A percentile compares a stretch with the other conserved stretches of the same genome.
Evolutionary conservation across 1,139 yeast genomes (phyloP).

Genomic region (Protomyces pachydermus): DNA sequence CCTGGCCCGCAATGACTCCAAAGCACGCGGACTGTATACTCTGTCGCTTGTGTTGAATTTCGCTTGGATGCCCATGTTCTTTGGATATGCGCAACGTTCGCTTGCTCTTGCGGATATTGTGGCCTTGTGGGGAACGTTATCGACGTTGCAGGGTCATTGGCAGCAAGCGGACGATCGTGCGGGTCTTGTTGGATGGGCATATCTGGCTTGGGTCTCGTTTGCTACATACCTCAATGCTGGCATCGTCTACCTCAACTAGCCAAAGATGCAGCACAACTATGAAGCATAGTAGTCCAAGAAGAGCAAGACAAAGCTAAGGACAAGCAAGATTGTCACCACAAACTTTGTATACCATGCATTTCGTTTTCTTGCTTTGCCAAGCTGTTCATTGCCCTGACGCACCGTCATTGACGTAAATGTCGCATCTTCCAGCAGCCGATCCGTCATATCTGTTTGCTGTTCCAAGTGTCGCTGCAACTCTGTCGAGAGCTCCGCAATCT

Average conservation of each 20-base stretch:
- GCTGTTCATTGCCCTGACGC: conserved; percentile 64
- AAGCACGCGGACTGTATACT: conserved; percentile 10
- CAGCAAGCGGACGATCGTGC: conserved; percentile 21
- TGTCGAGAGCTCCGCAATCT: conserved; percentile 70
- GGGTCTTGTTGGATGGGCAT: conserved; percentile 21
- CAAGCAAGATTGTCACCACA: conserved; percentile 23
- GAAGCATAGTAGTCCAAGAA: conserved; percentile 27
- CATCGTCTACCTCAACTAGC: conserved; percentile 16
- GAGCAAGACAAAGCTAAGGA: conserved; percentile 22
- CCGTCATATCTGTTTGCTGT: conserved; percentile 69
- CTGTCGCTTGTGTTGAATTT: conserved; percentile 15
- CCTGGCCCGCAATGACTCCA: conserved; percentile 11
- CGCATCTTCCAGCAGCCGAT: conserved; percentile 62
- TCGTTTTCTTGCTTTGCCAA: conserved; percentile 63
- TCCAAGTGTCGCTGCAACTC: conserved; percentile 73
- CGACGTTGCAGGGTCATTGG: not conserved
- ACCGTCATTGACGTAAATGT: conserved; percentile 66
- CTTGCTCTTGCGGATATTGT: conserved; percentile 25
- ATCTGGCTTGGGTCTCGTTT: conserved; percentile 27
- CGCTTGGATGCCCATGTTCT: conserved; percentile 29
- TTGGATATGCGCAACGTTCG: conserved; percentile 8
- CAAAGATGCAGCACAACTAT: not conserved
- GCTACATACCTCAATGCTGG: conserved; percentile 29
- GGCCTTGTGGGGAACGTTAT: conserved; percentile 19
- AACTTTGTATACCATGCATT: conserved; percentile 39